Evolutionary conservation across 768 basidiomycete species (phyloP).

Genomic region (Rhizopogon roseolus): DNA sequence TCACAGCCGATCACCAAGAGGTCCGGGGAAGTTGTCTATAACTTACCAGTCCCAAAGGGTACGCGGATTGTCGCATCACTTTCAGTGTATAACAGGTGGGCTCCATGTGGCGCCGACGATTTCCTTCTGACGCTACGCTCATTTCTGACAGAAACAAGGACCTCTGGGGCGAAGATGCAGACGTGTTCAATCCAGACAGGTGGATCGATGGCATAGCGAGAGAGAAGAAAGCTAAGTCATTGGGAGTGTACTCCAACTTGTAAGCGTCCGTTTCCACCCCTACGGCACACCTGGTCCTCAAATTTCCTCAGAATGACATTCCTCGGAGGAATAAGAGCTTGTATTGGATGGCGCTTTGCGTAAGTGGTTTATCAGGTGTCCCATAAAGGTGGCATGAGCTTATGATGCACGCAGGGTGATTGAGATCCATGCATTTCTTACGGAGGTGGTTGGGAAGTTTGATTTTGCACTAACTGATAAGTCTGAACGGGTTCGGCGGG

Average conservation of each 20-base stretch:
- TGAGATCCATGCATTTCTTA: slow-evolving; percentile 55
- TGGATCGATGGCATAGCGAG: slow-evolving; percentile 17
- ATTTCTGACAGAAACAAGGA: slow-evolving; percentile 23
- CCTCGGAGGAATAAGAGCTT: slow-evolving; percentile 15
- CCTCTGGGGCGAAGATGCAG: slow-evolving; percentile 27
- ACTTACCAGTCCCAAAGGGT: slow-evolving; percentile 46
- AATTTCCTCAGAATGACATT: slow-evolving; percentile 24
- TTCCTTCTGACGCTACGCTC: background rate
- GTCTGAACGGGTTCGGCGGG: slow-evolving; percentile 23
- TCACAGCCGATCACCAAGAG: slow-evolving; percentile 44
- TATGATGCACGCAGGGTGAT: slow-evolving; percentile 25
- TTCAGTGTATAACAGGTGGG: slow-evolving; percentile 50
- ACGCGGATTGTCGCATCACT: slow-evolving; percentile 49
- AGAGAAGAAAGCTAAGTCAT: slow-evolving; percentile 13
- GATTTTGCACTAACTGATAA: slow-evolving; percentile 37
- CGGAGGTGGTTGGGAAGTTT: slow-evolving; percentile 49
- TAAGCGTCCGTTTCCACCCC: slow-evolving; percentile 4
- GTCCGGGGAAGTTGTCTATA: slow-evolving; percentile 37
- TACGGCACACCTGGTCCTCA: background rate
- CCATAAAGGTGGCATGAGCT: background rate
- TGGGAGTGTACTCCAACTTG: slow-evolving; percentile 27
- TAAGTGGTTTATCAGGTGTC: slow-evolving; percentile 4
- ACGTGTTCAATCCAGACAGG: slow-evolving; percentile 26
- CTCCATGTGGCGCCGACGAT: background rate
- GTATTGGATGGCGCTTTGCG: slow-evolving; percentile 30